Percentiles rank a stretch among this genome's conserved stretches.
These are phyloP conservation scores for Pseudogymnoascus pannorum DNA, from an alignment of 2,329 filamentous ascomycete genomes.

Conservation along the genomic window DNA sequence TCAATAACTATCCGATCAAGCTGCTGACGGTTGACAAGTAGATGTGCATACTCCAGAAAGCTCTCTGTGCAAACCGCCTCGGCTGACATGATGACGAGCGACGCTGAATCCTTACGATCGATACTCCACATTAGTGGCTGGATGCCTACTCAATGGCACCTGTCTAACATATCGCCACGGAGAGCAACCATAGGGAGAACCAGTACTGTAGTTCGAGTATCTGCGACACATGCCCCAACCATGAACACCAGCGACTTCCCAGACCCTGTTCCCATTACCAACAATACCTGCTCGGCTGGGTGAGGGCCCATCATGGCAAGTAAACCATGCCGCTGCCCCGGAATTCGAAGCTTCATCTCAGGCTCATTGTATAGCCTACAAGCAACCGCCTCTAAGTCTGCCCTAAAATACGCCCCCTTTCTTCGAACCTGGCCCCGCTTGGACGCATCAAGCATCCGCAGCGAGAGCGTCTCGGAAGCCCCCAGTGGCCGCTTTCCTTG, in stretches of 20 bases:
- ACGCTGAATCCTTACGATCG: not conserved
- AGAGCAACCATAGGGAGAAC: slow-evolving; percentile 14
- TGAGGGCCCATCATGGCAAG: slow-evolving; percentile 12
- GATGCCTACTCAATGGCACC: slow-evolving; percentile 12
- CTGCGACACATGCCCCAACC: slow-evolving; percentile 13
- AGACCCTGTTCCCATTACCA: slow-evolving; percentile 13
- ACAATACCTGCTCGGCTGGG: slow-evolving; percentile 12
- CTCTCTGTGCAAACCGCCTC: slow-evolving; percentile 10
- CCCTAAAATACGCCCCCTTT: slow-evolving; percentile 9
- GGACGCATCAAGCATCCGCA: slow-evolving; percentile 10
- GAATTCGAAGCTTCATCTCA: slow-evolving; percentile 10
- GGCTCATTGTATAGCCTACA: slow-evolving; percentile 10
- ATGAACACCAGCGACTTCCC: slow-evolving; percentile 14
- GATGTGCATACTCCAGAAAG: slow-evolving; percentile 14
- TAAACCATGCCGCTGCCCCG: slow-evolving; percentile 10
- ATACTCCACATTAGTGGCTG: slow-evolving; percentile 10
- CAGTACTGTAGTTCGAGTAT: slow-evolving; percentile 13
- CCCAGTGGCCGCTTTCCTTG: slow-evolving; percentile 10
- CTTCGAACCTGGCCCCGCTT: not conserved
- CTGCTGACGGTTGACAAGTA: not conserved
- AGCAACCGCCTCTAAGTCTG: slow-evolving; percentile 9
- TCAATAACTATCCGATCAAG: slow-evolving; percentile 14
- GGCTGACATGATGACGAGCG: slow-evolving; percentile 13
- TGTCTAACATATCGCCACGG: slow-evolving; percentile 13
- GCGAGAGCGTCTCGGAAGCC: slow-evolving; percentile 1